Base-by-base conservation (phyloP, 2,329 filamentous ascomycete species). In the Calonectria montana region DNA sequence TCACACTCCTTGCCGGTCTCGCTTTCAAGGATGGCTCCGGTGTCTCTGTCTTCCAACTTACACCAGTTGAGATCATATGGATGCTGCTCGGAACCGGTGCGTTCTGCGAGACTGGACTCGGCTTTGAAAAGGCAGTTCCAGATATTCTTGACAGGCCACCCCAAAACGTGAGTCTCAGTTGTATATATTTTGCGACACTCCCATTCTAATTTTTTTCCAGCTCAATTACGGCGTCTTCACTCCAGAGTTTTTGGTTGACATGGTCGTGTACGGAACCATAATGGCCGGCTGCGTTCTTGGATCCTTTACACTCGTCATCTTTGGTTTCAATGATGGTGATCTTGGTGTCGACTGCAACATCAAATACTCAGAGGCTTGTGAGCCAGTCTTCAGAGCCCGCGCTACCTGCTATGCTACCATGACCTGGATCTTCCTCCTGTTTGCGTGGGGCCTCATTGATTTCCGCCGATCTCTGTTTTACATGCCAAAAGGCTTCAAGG, bases 31-130 rank as follows among this genome's bases (percentile, higher is more conserved):
- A 94, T 76, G 74, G 79, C 3, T 84, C 84, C n/a, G 85, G 87
- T 4, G 85, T 92, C n/a, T 94, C 92, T 0, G 91, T 94, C 6
- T 94, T 94, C 79, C 91, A 92, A 0, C 86, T 94, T 12, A 87
- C 91, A 0, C 92, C 92, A 0, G 90, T 94, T 13, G 91, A 94
- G 76, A 93, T 94, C 73, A 86, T 94, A 21, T 94, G 91, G 91
- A 91, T 94, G 79, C 92, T 94, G 77, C 93, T 94, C 88, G 89
- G 93, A 65, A 94, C 92, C 0, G 93, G 90, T 48, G 90, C 89
- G 0, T 87, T 94, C 73, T 91, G 91, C 2, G 93, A 94, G 76
- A 93, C 94, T 85, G 93, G 92, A 48, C 86, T 94, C 3, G 92
- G 92, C 4, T 92, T 93, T 82, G 92, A 94, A 81, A 84, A 87